Conservation (phyloP, 1,139 yeast species). For the Pneumocystis murina region DNA sequence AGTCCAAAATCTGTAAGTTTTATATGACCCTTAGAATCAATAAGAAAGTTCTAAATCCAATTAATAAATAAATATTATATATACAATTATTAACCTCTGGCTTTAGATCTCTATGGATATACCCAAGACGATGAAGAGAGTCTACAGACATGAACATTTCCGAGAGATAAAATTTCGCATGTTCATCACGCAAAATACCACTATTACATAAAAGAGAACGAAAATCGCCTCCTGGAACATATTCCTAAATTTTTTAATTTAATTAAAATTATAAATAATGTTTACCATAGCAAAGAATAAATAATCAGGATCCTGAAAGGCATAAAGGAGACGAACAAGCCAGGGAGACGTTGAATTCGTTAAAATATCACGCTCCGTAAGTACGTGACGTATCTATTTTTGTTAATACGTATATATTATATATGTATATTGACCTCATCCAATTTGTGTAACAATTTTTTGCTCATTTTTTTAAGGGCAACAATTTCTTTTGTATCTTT, state of each 20-base stretch:
- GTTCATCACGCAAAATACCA: conserved; percentile 82
- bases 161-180: conserved; percentile 83
- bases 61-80: neutral
- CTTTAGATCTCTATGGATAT: conserved; percentile 90
- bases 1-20: conserved; percentile 94
- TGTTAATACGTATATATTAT: neutral
- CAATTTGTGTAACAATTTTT: conserved; percentile 67
- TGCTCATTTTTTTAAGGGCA: conserved; percentile 84
- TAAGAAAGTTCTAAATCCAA: conserved; percentile 47
- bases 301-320: conserved; percentile 84
- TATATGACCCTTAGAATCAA: conserved; percentile 89
- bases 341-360: conserved; percentile 92
- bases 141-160: conserved; percentile 95
- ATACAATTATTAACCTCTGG: conserved; percentile 41
- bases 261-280: neutral
- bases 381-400: conserved; percentile 59
- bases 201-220: conserved; percentile 87
- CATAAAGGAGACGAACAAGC: conserved; percentile 84
- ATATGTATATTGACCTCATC: conserved; percentile 37
- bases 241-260: conserved; percentile 32
- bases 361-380: conserved; percentile 89
- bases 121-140: conserved; percentile 85
- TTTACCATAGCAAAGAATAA: conserved; percentile 75
- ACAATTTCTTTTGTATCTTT: conserved; percentile 90
- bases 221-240: conserved; percentile 98